Evolutionary conservation across 2,329 filamentous ascomycete genomes (phyloP), one percentile per base, ranked within the genome.

Genomic region (Knoxdaviesia proteae): DNA sequence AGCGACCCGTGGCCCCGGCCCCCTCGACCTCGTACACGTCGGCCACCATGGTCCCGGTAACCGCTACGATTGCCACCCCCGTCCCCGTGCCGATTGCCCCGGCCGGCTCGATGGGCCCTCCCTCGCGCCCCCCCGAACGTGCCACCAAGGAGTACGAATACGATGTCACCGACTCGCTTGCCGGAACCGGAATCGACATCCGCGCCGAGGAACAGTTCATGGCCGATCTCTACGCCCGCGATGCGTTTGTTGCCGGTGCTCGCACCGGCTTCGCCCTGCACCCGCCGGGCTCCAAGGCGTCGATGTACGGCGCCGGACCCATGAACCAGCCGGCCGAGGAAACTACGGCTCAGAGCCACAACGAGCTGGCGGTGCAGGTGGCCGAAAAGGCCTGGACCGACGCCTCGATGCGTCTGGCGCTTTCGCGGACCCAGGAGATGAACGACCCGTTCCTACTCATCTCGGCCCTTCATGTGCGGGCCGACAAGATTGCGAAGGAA

Each of bases 171-270:
- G 87, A 94, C 60, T 81, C 86, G 41, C 61, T 94, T 43, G 78
- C 79, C 11, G 83, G 81, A 11, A 88, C 84, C 10, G 86, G 84
- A 41, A 84, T 94, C 48, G 83, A 94, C 61, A 61, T 94, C 39
- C 77, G 80, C 45, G 84, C 84, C 49, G 87, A 94, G 57, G 84
- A 92, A 53, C 82, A 86, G 51, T 82, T 76, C 49, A 67, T 90
- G 57, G 77, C 83, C 38, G 69, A 72, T 38, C 59, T 64, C 43
- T 67, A 57, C 34, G 53, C 66, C 6, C 66, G 64, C 46, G 61
- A 64, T 44, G 52, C 56, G 43, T 20, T 20, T 20, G 60, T 55
- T 30, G 51, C 56, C 42, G 63, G 74, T 50, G 59, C 67, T 42
- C 59, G 68, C 52, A 64, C 68, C 39, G 62, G 77, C 9, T 71